Evolutionary conservation across 164 flowering plant genomes (phyloP), one percentile per base, ranked within the genome.

Genomic region (Sextonia rubra): DNA sequence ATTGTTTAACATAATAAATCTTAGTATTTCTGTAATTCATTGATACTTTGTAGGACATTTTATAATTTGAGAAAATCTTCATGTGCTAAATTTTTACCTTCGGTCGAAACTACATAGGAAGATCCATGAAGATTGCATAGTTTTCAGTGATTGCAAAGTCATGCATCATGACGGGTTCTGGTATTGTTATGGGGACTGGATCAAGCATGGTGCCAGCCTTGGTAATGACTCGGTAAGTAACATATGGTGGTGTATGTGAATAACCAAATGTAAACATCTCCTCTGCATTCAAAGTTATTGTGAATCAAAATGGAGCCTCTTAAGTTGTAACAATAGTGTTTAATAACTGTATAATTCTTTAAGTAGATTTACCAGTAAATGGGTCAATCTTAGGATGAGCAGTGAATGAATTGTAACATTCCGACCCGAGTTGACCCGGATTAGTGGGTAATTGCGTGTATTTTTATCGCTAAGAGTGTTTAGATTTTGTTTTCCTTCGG

Each of bases 201-300:
- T 95, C 98, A 78, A 89, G 90, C 98, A 93, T 93, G 74, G 86
- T 70, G 25, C 98, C 97, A 74, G 91, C 92, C 81, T 93, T 91
- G 15, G 98, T 86, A 72, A 95, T 87, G 30, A 95, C 97, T 82
- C 99, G 84, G 77, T 93, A 95, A 4, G 98, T 95, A 77, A 88
- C 71, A 76, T 93, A 95, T 22, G 99, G 99, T 49, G 93, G 87
- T 18, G 80, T 65, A 30, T 85, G 91, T 26, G 97, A 80, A 77
- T 93, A 95, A 64, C 99, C 99, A 84, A 93, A 95, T 60, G 97
- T 91, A 81, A 93, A 95, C 98, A 95, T 89, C 77, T 95, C 99
- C 9, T 96, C 99, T 95, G 90, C 87, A 88, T 27, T 24, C 37
- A 83, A 76, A 55, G 47, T 72, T 68, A 25, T 18, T 3, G 25